Conservation (phyloP, 169 alveolate genomes). For the Plasmodium adleri region DNA sequence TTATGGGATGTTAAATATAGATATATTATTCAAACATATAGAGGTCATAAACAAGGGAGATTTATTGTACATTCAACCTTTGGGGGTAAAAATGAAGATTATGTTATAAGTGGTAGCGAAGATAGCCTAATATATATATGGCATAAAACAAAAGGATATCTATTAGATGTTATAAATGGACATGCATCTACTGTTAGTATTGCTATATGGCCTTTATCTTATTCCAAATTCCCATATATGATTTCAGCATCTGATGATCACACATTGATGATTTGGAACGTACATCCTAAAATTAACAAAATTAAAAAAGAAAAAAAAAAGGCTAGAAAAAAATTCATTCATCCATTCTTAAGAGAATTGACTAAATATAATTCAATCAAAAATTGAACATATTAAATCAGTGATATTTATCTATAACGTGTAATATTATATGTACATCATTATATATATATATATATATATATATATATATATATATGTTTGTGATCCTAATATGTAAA, state of each 20-base stretch:
- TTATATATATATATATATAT: no score
- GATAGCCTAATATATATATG: constrained; percentile 91
- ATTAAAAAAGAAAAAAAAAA: constrained; percentile 8
- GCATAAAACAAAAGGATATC: constrained; percentile 87
- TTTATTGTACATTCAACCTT: constrained; percentile 86
- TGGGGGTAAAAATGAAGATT: constrained; percentile 89
- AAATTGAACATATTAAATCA: neutral
- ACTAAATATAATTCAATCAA: constrained; percentile 8
- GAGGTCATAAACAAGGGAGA: constrained; percentile 90
- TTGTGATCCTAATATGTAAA: no score
- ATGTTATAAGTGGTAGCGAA: constrained; percentile 90
- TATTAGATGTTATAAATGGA: constrained; percentile 83
- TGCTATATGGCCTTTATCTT: constrained; percentile 86
- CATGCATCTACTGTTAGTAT: constrained; percentile 90
- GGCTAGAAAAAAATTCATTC: constrained; percentile 26
- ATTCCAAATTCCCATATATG: constrained; percentile 74
- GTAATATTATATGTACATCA: no score
- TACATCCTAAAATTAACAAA: constrained; percentile 30
- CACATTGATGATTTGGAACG: constrained; percentile 83
- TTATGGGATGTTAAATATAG: constrained; percentile 86
- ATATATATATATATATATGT: no score
- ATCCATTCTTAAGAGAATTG: constrained; percentile 52
- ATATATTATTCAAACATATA: constrained; percentile 85
- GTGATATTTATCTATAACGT: no score
- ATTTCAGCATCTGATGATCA: constrained; percentile 85